Percentiles rank a stretch among this genome's conserved stretches.
Evolutionary conservation across 2,329 filamentous ascomycete species (phyloP).

Genomic region (Aureobasidium sp.): DNA sequence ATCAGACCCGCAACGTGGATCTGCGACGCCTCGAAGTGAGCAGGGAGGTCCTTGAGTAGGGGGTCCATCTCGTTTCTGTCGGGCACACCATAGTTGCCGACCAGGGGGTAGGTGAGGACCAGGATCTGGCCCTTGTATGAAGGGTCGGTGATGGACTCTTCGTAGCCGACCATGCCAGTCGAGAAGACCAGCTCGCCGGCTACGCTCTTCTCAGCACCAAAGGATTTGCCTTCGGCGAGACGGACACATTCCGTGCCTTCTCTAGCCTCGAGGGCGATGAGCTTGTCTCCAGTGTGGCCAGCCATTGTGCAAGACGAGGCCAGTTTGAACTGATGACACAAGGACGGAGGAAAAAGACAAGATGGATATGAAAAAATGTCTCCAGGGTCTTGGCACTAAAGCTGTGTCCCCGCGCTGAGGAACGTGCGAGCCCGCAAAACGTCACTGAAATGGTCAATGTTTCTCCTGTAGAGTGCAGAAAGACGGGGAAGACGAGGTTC

Average conservation of each 20-base stretch:
- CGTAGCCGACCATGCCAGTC: slow-evolving; percentile 98
- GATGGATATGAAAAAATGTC: slow-evolving; percentile 3
- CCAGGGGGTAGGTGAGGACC: slow-evolving; percentile 89
- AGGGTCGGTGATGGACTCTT: slow-evolving; percentile 83
- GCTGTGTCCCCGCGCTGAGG: neutral
- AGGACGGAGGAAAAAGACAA: slow-evolving; percentile 12
- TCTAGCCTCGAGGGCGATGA: slow-evolving; percentile 84
- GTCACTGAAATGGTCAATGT: neutral
- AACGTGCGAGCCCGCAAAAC: neutral
- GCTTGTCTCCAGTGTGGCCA: slow-evolving; percentile 19
- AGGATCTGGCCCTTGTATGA: slow-evolving; percentile 90
- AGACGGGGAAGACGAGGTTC: neutral
- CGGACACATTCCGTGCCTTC: slow-evolving; percentile 60
- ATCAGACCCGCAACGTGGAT: slow-evolving; percentile 94
- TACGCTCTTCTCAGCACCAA: slow-evolving; percentile 89
- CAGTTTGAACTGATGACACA: slow-evolving; percentile 14
- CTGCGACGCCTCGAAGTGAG: slow-evolving; percentile 84
- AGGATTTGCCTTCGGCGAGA: slow-evolving; percentile 88
- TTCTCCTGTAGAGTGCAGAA: neutral
- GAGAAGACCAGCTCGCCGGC: slow-evolving; percentile 98
- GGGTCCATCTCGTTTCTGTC: slow-evolving; percentile 78
- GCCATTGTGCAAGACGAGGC: slow-evolving; percentile 17
- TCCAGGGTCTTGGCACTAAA: slow-evolving; percentile 13
- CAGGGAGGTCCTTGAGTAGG: slow-evolving; percentile 76
- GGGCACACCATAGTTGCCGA: slow-evolving; percentile 96